phyloP scores from a whole-genome alignment of 2,329 filamentous ascomycete species.

The Trichoderma atroviride region DNA sequence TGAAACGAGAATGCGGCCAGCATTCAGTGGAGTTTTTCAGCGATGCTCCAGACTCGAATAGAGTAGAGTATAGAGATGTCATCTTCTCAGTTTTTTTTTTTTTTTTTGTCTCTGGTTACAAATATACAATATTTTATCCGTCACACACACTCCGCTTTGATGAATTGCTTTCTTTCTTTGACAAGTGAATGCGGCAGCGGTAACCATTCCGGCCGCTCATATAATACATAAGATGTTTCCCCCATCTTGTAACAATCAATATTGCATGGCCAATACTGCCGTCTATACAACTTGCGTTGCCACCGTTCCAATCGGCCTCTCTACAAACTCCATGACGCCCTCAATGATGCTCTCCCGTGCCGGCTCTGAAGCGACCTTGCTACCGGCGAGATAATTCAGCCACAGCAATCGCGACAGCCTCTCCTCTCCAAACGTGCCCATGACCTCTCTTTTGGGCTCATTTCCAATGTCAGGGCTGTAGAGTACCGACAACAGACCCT shows the following conservation, averaged over 20 bases:
- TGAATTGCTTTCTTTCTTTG: constrained; percentile 9
- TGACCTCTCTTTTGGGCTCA: constrained; percentile 49
- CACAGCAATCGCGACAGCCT: constrained; percentile 79
- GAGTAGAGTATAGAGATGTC: neutral
- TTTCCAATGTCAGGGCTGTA: constrained; percentile 64
- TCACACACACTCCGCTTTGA: neutral
- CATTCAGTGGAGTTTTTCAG: neutral
- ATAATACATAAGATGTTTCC: neutral
- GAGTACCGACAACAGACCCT: constrained; percentile 68
- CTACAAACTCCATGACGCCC: constrained; percentile 84
- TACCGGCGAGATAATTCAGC: constrained; percentile 87
- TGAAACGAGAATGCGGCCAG: too few relatives aligned
- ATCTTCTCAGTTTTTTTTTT: neutral
- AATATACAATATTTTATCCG: neutral
- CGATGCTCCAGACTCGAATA: constrained; percentile 1
- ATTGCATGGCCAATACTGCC: neutral
- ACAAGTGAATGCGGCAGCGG: neutral
- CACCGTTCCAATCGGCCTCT: constrained; percentile 83
- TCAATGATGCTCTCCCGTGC: constrained; percentile 82
- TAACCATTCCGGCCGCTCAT: neutral
- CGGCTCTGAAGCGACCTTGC: constrained; percentile 81
- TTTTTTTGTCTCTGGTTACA: neutral
- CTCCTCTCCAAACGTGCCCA: constrained; percentile 79
- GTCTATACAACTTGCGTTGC: constrained; percentile 68
- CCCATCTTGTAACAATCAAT: neutral